Conservation (phyloP, 306 rosid genomes). For the Astragalus membranaceus region DNA sequence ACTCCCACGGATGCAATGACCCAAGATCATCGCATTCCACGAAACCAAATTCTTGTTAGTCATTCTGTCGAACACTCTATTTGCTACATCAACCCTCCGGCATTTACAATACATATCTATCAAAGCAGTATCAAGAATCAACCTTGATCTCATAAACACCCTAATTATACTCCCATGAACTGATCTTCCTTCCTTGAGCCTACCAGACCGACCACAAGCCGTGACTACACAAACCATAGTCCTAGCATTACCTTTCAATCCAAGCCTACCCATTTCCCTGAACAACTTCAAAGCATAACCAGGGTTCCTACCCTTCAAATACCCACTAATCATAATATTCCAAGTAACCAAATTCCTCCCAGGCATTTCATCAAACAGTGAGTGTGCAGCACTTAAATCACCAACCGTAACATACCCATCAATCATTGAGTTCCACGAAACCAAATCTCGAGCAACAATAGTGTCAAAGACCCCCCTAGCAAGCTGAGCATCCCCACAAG, state of each 20-base stretch:
- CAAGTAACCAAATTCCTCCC: constrained; percentile 54
- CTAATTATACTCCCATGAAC: constrained; percentile 56
- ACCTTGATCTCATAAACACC: constrained; percentile 15
- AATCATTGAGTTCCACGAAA: constrained; percentile 64
- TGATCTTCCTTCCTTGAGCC: constrained; percentile 64
- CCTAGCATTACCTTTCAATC: constrained; percentile 39
- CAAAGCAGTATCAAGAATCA: constrained; percentile 53
- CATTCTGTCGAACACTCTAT: constrained; percentile 39
- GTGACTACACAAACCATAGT: constrained; percentile 47
- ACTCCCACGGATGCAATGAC: constrained; percentile 61
- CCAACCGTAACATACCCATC: constrained; percentile 32
- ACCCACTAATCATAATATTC: constrained; percentile 61
- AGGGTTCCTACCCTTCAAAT: constrained; percentile 51
- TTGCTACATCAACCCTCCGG: constrained; percentile 38
- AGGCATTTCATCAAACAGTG: constrained; percentile 52
- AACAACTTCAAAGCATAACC: constrained; percentile 60
- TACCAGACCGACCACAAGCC: constrained; percentile 57
- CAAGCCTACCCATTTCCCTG: constrained; percentile 44
- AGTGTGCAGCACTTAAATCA: constrained; percentile 37
- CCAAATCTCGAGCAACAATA: constrained; percentile 42
- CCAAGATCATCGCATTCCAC: constrained; percentile 70
- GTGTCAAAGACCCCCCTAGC: constrained; percentile 45
- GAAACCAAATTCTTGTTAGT: constrained; percentile 44
- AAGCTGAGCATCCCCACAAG: constrained; percentile 34
- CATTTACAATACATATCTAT: constrained; percentile 70